Conservation (phyloP, 768 basidiomycete genomes). For the Kwoniella mangroviensis region DNA sequence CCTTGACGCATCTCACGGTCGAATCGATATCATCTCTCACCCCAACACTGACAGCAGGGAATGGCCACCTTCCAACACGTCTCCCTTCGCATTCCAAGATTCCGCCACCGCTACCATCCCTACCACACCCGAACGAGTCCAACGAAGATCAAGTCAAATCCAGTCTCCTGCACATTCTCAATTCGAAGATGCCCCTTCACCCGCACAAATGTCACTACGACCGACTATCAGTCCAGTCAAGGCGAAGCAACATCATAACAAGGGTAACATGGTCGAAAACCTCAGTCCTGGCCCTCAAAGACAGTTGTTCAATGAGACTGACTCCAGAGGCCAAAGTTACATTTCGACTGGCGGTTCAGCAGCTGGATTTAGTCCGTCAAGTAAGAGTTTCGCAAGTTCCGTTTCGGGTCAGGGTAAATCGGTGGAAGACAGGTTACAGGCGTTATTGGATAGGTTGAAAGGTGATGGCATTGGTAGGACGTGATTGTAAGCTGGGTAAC, state of each 20-base stretch:
- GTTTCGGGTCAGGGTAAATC: conserved; percentile 12
- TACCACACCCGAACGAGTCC: background rate
- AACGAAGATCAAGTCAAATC: background rate
- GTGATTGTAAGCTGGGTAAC: background rate
- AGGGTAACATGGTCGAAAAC: background rate
- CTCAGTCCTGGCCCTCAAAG: conserved; percentile 26
- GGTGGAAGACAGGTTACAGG: conserved; percentile 50
- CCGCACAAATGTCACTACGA: conserved; percentile 22
- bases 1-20: conserved; percentile 36
- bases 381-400: conserved; percentile 43
- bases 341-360: background rate
- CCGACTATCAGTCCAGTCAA: conserved; percentile 24
- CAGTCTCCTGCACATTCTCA: conserved; percentile 9
- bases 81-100: conserved; percentile 17
- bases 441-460: conserved; percentile 46
- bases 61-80: conserved; percentile 1
- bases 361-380: conserved; percentile 32
- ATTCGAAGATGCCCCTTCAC: conserved; percentile 42
- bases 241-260: background rate
- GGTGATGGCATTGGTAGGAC: conserved; percentile 20
- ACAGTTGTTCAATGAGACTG: conserved; percentile 27
- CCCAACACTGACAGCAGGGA: background rate
- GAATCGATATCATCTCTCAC: conserved; percentile 41
- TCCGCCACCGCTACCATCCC: background rate
- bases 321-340: conserved; percentile 1